A percentile compares a stretch with the other conserved stretches of the same genome.
Evolutionary conservation across 169 alveolate genomes (phyloP).

Genomic region (Cryptosporidium ryanae): DNA sequence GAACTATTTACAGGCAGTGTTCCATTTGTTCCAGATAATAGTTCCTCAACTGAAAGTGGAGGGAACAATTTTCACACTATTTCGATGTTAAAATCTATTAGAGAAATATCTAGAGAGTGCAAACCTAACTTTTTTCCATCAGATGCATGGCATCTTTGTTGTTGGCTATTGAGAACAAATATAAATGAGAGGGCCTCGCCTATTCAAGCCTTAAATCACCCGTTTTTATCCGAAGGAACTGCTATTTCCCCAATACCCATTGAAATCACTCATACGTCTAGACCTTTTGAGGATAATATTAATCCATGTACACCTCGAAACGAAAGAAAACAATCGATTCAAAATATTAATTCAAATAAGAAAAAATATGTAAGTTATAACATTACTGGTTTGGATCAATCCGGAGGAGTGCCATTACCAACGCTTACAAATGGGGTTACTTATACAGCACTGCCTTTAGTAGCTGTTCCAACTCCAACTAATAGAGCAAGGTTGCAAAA

Average conservation of each 20-base stretch:
- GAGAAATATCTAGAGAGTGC: conserved; percentile 48
- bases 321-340: background rate
- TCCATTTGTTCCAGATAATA: conserved; percentile 25
- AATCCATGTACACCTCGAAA: background rate
- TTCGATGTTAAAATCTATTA: conserved; percentile 52
- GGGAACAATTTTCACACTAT: conserved; percentile 22
- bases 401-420: too few relatives aligned
- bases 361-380: too few relatives aligned
- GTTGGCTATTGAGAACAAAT: conserved; percentile 53
- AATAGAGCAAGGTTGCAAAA: conserved; percentile 3
- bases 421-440: background rate
- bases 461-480: conserved; percentile 69
- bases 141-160: conserved; percentile 74
- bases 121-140: conserved; percentile 32
- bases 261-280: background rate
- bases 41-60: background rate
- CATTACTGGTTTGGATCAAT: too few relatives aligned
- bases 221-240: conserved; percentile 30
- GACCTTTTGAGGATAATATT: background rate
- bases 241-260: background rate
- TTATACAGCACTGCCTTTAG: conserved; percentile 44
- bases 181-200: conserved; percentile 64
- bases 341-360: background rate
- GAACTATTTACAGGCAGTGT: conserved; percentile 74
- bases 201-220: conserved; percentile 64